Evolutionary conservation across 2,329 filamentous ascomycete species (phyloP).

Genomic region (Xylariales sp.): DNA sequence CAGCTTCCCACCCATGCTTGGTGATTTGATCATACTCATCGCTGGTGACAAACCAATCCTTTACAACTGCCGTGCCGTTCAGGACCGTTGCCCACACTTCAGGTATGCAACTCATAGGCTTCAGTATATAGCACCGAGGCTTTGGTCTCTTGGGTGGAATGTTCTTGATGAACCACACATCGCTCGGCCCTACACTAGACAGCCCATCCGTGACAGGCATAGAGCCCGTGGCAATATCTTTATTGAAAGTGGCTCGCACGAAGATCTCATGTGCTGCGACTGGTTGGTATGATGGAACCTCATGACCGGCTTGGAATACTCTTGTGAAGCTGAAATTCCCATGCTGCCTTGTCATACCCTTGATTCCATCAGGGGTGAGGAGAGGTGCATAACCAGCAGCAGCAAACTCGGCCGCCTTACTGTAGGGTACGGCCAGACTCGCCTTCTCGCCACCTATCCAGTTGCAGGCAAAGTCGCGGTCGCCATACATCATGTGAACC

Average conservation of each 20-base stretch:
- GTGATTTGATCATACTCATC: no score
- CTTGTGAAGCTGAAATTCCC: slow-evolving; percentile 23
- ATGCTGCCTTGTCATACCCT: slow-evolving; percentile 48
- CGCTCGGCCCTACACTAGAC: slow-evolving; percentile 19
- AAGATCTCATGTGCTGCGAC: slow-evolving; percentile 45
- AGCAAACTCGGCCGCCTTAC: slow-evolving; percentile 35
- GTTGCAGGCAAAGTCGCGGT: slow-evolving; percentile 53
- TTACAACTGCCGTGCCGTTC: neutral
- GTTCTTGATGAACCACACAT: slow-evolving; percentile 44
- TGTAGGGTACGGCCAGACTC: slow-evolving; percentile 43
- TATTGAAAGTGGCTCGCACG: slow-evolving; percentile 44
- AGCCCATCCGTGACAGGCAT: slow-evolving; percentile 41
- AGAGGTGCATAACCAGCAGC: slow-evolving; percentile 62
- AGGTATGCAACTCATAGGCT: slow-evolving; percentile 1
- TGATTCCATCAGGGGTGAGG: slow-evolving; percentile 53
- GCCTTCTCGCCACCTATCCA: slow-evolving; percentile 53
- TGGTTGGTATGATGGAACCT: slow-evolving; percentile 49
- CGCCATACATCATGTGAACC: slow-evolving; percentile 50
- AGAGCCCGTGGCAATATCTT: slow-evolving; percentile 47
- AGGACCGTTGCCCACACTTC: slow-evolving; percentile 1
- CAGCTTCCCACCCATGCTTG: no score
- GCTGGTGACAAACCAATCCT: slow-evolving; percentile 3
- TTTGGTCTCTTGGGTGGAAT: slow-evolving; percentile 9
- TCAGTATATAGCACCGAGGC: slow-evolving; percentile 7
- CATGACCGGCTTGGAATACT: slow-evolving; percentile 54